These are phyloP conservation scores for Pholiota molesta DNA, from an alignment of 768 basidiomycete species.

Conservation along the genomic window DNA sequence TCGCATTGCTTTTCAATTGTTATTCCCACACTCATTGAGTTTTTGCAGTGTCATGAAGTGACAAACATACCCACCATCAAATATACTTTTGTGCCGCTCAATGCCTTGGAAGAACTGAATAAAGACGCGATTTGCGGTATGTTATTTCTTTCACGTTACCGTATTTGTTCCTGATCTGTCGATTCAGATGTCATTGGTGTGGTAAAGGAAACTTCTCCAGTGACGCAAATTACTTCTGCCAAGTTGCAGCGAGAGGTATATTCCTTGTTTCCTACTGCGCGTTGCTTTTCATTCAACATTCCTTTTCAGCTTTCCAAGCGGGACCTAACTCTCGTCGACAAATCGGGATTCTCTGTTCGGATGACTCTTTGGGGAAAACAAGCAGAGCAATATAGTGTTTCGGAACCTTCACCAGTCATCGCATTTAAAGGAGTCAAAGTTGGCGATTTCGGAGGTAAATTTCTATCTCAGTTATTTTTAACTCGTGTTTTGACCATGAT, in stretches of 20 bases:
- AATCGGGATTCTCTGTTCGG: slow-evolving; percentile 73
- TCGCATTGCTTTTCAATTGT: slow-evolving; percentile 2
- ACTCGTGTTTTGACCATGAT: not conserved
- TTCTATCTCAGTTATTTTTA: not conserved
- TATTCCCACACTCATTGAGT: slow-evolving; percentile 1
- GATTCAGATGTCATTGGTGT: slow-evolving; percentile 82
- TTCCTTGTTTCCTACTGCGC: slow-evolving; percentile 5
- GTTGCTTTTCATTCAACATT: not conserved
- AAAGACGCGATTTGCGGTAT: slow-evolving; percentile 88
- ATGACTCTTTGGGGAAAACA: slow-evolving; percentile 96
- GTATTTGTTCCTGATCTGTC: slow-evolving; percentile 12
- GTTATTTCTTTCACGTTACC: slow-evolving; percentile 24
- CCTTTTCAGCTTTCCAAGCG: slow-evolving; percentile 75
- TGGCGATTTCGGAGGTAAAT: slow-evolving; percentile 82
- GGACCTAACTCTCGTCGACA: slow-evolving; percentile 88
- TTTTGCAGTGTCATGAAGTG: slow-evolving; percentile 74
- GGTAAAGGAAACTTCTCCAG: slow-evolving; percentile 74
- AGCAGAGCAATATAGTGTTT: slow-evolving; percentile 74
- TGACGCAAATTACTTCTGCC: slow-evolving; percentile 76
- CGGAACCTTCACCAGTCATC: slow-evolving; percentile 66
- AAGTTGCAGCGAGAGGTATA: slow-evolving; percentile 66
- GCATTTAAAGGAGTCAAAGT: slow-evolving; percentile 96
- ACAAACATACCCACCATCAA: slow-evolving; percentile 77
- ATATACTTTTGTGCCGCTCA: slow-evolving; percentile 78
- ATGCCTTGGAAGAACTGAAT: slow-evolving; percentile 57